Evolutionary conservation across 345 rosid genomes (phyloP).

Genomic region (Corchorus olitorius): DNA sequence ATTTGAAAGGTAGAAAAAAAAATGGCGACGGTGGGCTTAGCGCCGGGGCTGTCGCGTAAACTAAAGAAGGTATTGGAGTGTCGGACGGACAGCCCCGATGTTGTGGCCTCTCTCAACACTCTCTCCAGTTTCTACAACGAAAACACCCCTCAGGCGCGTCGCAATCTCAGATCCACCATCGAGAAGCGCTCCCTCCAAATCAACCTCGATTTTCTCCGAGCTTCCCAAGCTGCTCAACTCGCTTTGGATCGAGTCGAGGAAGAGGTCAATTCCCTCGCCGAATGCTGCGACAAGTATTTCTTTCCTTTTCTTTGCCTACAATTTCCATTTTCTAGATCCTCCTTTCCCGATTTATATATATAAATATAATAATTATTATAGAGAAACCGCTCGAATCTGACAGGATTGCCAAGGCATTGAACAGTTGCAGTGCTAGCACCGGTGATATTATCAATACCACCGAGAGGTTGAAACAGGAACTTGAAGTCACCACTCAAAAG

Average conservation of each 20-base stretch:
- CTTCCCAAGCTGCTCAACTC: constrained; percentile 73
- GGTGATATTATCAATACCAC: constrained; percentile 88
- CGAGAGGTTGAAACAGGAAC: constrained; percentile 92
- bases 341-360: not conserved
- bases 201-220: constrained; percentile 74
- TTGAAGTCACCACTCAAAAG: constrained; percentile 84
- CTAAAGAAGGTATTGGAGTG: constrained; percentile 92
- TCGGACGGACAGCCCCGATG: constrained; percentile 86
- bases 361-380: not conserved
- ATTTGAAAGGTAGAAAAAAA: not conserved
- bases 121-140: constrained; percentile 82
- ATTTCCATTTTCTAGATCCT: constrained; percentile 11
- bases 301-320: not conserved
- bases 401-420: constrained; percentile 84
- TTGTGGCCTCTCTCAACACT: constrained; percentile 75
- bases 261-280: constrained; percentile 85
- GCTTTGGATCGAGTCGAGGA: constrained; percentile 94
- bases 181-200: constrained; percentile 93
- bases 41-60: constrained; percentile 94
- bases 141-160: constrained; percentile 86
- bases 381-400: not conserved
- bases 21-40: constrained; percentile 64
- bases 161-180: constrained; percentile 95
- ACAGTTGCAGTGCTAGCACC: constrained; percentile 81
- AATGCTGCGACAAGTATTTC: constrained; percentile 85